Percentiles rank a stretch among this genome's conserved stretches.
Evolutionary conservation across 768 basidiomycete species (phyloP).

Genomic region (Austroboletus eburneus): DNA sequence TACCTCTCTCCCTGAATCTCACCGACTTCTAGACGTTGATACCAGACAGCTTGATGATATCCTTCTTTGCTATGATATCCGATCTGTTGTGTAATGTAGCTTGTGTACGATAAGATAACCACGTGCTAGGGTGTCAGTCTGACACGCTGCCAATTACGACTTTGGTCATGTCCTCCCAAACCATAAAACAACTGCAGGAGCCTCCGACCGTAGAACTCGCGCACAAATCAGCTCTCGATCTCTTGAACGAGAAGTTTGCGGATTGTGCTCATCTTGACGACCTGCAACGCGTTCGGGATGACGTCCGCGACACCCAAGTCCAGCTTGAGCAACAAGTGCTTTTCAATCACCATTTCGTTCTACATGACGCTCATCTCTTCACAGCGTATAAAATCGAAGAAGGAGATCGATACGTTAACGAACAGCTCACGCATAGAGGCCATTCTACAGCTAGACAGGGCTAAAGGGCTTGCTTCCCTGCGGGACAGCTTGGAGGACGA

Average conservation of each 20-base stretch:
- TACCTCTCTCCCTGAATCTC: not conserved
- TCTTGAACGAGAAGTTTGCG: conserved; percentile 44
- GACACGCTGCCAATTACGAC: not conserved
- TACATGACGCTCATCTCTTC: conserved; percentile 30
- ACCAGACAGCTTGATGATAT: too few species aligned
- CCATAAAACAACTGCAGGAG: conserved; percentile 46
- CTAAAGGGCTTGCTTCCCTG: conserved; percentile 70
- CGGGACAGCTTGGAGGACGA: conserved; percentile 79
- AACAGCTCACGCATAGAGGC: conserved; percentile 45
- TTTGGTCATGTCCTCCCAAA: conserved; percentile 39
- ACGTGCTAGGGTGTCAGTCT: conserved; percentile 8
- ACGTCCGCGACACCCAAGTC: conserved; percentile 39
- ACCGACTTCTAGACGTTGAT: not conserved
- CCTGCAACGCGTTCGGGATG: conserved; percentile 41
- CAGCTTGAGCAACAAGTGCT: conserved; percentile 46
- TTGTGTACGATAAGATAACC: conserved; percentile 29
- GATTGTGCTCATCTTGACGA: conserved; percentile 49
- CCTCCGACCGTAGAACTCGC: conserved; percentile 44
- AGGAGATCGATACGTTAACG: conserved; percentile 44
- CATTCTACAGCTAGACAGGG: conserved; percentile 50
- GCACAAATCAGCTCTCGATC: conserved; percentile 30
- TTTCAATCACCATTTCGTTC: conserved; percentile 15
- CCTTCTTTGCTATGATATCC: too few species aligned
- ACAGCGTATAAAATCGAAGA: conserved; percentile 55
- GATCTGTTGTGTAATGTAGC: too few species aligned